Evolutionary conservation across 495 filamentous ascomycete genomes (phyloP), one percentile per base, ranked within the genome.

Genomic region (Daldinia caldariorum): DNA sequence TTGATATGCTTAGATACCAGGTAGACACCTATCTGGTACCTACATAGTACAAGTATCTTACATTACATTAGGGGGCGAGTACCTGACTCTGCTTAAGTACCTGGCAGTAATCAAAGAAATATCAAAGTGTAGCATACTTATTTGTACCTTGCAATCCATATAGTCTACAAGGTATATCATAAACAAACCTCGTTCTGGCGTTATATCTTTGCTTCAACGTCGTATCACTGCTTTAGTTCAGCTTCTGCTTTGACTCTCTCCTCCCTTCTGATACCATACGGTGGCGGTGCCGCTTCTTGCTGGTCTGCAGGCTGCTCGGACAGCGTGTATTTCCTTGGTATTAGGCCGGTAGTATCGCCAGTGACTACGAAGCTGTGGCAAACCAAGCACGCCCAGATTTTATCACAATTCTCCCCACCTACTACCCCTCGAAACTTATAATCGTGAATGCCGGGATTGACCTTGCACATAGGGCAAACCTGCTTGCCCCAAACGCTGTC

Each of bases 311-410:
- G 49, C 13, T 10, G 6, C 29, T 29, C 22, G 0, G 49, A n/a
- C 10, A 7, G 14, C 9, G 16, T n/a, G 43, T 47, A 22, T 1
- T 2, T 0, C 20, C 16, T 18, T 13, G 39, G 14, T 32, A 35
- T 8, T 20, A 49, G 9, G 9, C 6, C 4, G 4, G 35, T 39
- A 6, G 10, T 12, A 20, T 31, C 9, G 12, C 6, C 37, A 18
- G 32, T 39, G 7, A 58, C n/a, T 1, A 69, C 66, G 0, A n/a
- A 55, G 13, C 31, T 39, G 16, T 69, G 66, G 29, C 66, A 69
- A n/a, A 18, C 29, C 29, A 69, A 20, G 14, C 66, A 69, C 6
- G 3, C 37, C 51, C 54, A 69, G 3, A 7, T 16, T 4, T 43
- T 41, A 12, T 18, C 3, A 2, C 0, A 1, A 14, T 18, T 12